These are phyloP conservation scores for Claviceps spartinae DNA, from an alignment of 2,329 filamentous ascomycete genomes.

Conservation along the genomic window DNA sequence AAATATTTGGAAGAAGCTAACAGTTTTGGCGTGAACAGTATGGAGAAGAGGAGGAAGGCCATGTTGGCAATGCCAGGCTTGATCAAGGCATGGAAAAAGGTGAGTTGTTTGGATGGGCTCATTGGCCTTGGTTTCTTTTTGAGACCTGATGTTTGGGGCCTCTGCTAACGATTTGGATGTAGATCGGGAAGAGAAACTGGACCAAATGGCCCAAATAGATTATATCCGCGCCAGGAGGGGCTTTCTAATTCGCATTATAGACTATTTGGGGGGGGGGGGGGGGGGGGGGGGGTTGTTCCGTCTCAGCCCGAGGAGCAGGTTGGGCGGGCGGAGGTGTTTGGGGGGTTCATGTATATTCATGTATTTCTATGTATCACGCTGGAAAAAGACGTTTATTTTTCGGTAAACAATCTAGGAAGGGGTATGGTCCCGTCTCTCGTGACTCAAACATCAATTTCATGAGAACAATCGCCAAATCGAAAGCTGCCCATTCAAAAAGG, in stretches of 20 bases:
- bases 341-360: conserved; percentile 17
- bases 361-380: conserved; percentile 20
- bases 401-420: too few relatives aligned
- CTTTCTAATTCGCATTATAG: neutral
- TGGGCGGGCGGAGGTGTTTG: too few relatives aligned
- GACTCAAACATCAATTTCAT: too few relatives aligned
- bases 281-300: too few relatives aligned
- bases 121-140: too few relatives aligned
- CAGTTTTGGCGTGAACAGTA: conserved; percentile 28
- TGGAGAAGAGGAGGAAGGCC: conserved; percentile 80
- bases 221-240: neutral
- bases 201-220: conserved; percentile 43
- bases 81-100: conserved; percentile 87
- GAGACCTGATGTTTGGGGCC: neutral
- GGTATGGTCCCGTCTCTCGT: too few relatives aligned
- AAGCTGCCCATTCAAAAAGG: neutral
- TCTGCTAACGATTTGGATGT: conserved; percentile 18
- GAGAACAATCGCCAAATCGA: too few relatives aligned
- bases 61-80: conserved; percentile 92
- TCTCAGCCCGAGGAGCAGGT: too few relatives aligned
- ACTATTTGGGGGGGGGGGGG: neutral
- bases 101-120: conserved; percentile 29
- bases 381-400: neutral
- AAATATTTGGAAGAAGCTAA: conserved; percentile 4
- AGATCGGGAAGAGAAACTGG: conserved; percentile 44